A percentile compares a stretch with the other conserved stretches of the same genome.
Conservation (phyloP, 257 asterid genomes). For the Orobanche coerulescens region DNA sequence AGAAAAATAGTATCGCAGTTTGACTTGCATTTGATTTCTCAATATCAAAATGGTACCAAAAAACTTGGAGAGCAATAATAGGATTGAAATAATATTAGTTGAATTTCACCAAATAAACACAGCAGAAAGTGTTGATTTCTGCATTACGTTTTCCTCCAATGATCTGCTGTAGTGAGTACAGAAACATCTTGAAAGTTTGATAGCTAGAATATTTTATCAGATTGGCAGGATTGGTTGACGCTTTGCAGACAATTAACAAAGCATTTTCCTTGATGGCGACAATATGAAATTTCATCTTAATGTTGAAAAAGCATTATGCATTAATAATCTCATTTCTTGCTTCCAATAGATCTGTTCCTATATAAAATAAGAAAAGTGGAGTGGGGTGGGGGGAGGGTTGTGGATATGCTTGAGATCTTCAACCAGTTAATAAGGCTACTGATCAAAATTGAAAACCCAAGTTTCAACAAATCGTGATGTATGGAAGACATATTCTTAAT, state of each 20-base stretch:
- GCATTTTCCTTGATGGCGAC: not conserved
- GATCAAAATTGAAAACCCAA: not conserved
- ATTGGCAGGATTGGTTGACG: not conserved
- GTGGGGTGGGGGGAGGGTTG: not conserved
- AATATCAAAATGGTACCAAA: not conserved
- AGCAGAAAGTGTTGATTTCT: not conserved
- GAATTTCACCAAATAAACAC: not conserved
- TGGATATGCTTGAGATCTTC: not conserved
- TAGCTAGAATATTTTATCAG: not conserved
- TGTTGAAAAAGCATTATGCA: not conserved
- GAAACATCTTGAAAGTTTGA: not conserved
- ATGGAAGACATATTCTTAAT: slow-evolving; percentile 10
- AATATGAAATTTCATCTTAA: not conserved
- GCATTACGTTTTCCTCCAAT: not conserved
- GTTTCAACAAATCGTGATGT: not conserved
- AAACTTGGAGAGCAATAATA: not conserved
- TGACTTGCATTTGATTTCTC: not conserved
- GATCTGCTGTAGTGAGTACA: not conserved
- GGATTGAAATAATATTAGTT: not conserved
- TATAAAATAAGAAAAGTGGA: not conserved
- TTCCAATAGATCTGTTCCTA: not conserved
- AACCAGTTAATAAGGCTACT: slow-evolving; percentile 5
- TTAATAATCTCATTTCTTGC: slow-evolving; percentile 1
- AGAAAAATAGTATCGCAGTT: not conserved
- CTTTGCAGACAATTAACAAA: not conserved